A percentile compares a stretch with the other conserved stretches of the same genome.
These are phyloP conservation scores for Solanum chilense DNA, from an alignment of 257 asterid genomes.

Conservation along the genomic window DNA sequence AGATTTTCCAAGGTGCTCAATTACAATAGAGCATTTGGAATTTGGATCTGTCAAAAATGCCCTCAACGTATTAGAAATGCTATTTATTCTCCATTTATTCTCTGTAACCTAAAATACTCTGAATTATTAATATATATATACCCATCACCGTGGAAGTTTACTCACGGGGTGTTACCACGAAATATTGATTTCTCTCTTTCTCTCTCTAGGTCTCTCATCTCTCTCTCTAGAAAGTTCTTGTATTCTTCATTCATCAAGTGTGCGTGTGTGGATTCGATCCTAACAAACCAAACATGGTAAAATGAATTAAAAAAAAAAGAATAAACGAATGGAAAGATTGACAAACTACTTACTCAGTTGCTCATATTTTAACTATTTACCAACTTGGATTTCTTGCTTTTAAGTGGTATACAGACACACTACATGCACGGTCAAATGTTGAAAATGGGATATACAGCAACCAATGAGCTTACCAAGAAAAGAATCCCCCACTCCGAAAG, in stretches of 20 bases:
- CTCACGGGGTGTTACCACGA: too few species aligned
- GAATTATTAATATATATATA: too few species aligned
- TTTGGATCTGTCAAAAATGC: neutral
- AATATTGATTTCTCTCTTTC: too few species aligned
- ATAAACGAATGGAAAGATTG: neutral
- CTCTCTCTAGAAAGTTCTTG: too few species aligned
- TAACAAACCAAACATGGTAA: neutral
- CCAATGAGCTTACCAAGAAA: conserved; percentile 61
- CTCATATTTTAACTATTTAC: neutral
- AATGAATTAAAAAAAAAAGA: neutral
- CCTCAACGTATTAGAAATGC: neutral
- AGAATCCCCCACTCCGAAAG: conserved; percentile 99
- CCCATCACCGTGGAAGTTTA: too few species aligned
- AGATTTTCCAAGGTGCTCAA: neutral
- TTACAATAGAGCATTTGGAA: neutral
- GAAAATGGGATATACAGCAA: neutral
- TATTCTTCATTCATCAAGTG: too few species aligned
- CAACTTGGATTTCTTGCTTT: neutral
- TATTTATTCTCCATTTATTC: too few species aligned
- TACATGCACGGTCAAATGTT: neutral
- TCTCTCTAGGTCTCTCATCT: too few species aligned
- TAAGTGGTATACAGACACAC: neutral
- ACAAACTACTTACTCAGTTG: neutral
- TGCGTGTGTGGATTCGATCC: too few species aligned
- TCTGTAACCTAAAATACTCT: too few species aligned